These are phyloP conservation scores for Rhodotorula sp. DNA, from an alignment of 1,284 basidiomycete genomes.

Conservation along the genomic window DNA sequence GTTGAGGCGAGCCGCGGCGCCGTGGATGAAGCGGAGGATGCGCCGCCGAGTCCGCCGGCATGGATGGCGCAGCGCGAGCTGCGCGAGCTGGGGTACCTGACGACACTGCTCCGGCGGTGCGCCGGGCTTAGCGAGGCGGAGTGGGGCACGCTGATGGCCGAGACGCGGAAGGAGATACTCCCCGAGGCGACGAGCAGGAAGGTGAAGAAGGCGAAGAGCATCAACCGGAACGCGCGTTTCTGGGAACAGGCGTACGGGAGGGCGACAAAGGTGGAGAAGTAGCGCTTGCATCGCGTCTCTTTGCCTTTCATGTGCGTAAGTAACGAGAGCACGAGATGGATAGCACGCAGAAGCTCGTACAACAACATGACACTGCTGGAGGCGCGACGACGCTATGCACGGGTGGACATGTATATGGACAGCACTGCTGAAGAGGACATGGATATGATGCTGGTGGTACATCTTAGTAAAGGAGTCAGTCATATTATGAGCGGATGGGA, in stretches of 20 bases:
- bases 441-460: background rate
- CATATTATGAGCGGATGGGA: background rate
- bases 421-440: background rate
- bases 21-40: background rate
- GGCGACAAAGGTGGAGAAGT: background rate
- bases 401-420: background rate
- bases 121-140: constrained; percentile 11
- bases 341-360: background rate
- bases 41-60: background rate
- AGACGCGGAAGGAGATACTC: constrained; percentile 26
- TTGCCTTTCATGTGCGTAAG: background rate
- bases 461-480: background rate
- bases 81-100: constrained; percentile 33
- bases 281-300: background rate
- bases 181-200: background rate
- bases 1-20: background rate
- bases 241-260: background rate
- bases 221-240: background rate
- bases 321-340: background rate
- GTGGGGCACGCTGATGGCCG: constrained; percentile 6
- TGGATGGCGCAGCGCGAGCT: constrained; percentile 28
- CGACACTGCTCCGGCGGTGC: constrained; percentile 15
- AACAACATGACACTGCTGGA: background rate
- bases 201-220: background rate
- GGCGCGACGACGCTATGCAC: background rate